Conservation (phyloP, 179 eudicot species). For the Actinidia chinensis region DNA sequence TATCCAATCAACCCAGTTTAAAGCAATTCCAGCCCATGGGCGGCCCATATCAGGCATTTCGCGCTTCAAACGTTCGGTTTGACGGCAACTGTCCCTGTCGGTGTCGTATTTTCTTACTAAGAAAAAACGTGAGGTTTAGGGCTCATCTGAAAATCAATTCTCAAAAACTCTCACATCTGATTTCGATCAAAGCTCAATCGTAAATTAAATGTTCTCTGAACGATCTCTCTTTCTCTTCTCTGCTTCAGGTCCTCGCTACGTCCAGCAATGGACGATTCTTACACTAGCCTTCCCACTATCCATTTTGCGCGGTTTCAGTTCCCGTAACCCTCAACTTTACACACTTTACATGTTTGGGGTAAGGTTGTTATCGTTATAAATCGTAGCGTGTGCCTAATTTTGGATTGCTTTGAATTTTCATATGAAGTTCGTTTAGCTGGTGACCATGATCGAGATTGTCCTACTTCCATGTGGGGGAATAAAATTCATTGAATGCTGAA, state of each 20-base stretch:
- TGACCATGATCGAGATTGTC: background rate
- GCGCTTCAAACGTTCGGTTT: background rate
- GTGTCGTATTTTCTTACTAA: background rate
- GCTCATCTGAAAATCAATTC: background rate
- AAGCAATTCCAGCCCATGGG: background rate
- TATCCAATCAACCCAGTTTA: background rate
- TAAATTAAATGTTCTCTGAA: background rate
- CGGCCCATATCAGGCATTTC: background rate
- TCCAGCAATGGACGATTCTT: constrained; percentile 55
- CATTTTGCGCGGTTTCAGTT: constrained; percentile 85
- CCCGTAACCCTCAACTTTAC: constrained; percentile 44
- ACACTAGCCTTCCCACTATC: constrained; percentile 60
- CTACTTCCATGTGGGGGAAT: background rate
- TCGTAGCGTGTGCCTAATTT: background rate
- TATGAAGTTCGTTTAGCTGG: background rate
- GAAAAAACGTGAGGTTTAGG: background rate
- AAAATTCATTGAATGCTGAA: background rate
- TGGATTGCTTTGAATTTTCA: background rate
- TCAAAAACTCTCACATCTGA: background rate
- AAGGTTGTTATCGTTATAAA: background rate
- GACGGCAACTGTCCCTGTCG: background rate
- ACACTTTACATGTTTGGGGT: background rate
- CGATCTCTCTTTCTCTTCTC: background rate
- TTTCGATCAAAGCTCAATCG: background rate
- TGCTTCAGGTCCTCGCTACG: constrained; percentile 8